Percentiles rank a stretch among this genome's conserved stretches.
These are phyloP conservation scores for Collybia mongolica DNA, from an alignment of 768 basidiomycete genomes.

Conservation along the genomic window DNA sequence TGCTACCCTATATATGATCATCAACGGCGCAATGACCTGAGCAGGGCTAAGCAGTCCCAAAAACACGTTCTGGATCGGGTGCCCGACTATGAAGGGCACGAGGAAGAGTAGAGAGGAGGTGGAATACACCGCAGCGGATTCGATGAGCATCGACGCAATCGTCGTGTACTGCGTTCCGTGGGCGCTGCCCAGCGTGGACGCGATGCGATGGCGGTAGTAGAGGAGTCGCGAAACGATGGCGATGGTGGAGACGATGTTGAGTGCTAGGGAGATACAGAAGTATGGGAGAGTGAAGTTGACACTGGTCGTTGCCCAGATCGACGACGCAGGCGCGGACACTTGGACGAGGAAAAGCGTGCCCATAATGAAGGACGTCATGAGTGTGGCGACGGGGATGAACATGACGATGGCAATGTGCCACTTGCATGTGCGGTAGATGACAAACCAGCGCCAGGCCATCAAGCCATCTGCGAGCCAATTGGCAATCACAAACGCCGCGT, in stretches of 20 bases:
- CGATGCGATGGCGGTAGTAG: slow-evolving; percentile 13
- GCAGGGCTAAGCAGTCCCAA: slow-evolving; percentile 30
- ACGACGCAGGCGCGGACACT: slow-evolving; percentile 4
- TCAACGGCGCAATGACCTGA: slow-evolving; percentile 5
- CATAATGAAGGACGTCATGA: slow-evolving; percentile 1
- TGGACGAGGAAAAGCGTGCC: slow-evolving; percentile 9
- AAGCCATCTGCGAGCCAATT: slow-evolving; percentile 25
- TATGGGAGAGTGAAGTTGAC: slow-evolving; percentile 22
- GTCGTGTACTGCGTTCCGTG: slow-evolving; percentile 23
- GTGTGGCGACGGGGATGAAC: not conserved
- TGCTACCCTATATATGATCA: slow-evolving; percentile 6
- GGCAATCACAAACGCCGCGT: slow-evolving; percentile 15
- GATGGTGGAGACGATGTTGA: slow-evolving; percentile 31
- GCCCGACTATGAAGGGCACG: slow-evolving; percentile 16
- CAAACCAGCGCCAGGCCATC: slow-evolving; percentile 13
- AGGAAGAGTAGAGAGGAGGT: slow-evolving; percentile 27
- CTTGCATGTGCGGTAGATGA: slow-evolving; percentile 6
- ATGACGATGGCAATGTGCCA: not conserved
- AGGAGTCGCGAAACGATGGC: slow-evolving; percentile 29
- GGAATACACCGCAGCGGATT: slow-evolving; percentile 30
- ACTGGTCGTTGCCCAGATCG: slow-evolving; percentile 13
- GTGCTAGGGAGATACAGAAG: slow-evolving; percentile 21
- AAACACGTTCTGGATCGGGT: slow-evolving; percentile 23
- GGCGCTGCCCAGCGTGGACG: slow-evolving; percentile 17
- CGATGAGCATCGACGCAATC: slow-evolving; percentile 30